Evolutionary conservation across 1,139 yeast genomes (phyloP).

Genomic region (Protomyces arabidopsidicola): DNA sequence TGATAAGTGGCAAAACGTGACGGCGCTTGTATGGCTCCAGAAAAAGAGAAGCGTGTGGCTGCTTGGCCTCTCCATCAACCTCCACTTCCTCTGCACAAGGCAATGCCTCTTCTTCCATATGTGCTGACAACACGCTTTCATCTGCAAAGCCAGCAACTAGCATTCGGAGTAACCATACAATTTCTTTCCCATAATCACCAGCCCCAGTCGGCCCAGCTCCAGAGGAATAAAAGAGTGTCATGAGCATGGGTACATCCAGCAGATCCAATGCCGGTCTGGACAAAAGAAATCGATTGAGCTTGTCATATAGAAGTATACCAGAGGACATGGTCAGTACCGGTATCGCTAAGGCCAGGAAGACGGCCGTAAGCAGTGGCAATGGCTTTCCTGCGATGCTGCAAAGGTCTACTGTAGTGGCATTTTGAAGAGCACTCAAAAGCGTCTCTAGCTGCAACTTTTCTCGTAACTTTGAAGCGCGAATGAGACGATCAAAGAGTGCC

Average conservation of each 20-base stretch:
- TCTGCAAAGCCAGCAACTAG: slow-evolving; percentile 24
- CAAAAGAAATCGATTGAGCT: slow-evolving; percentile 28
- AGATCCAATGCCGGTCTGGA: slow-evolving; percentile 29
- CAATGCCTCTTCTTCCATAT: neutral
- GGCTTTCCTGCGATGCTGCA: neutral
- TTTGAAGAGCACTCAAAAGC: slow-evolving; percentile 12
- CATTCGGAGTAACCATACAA: slow-evolving; percentile 27
- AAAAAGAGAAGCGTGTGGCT: neutral
- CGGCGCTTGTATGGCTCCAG: slow-evolving; percentile 11
- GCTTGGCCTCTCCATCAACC: neutral
- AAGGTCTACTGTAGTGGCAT: slow-evolving; percentile 1
- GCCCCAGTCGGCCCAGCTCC: neutral
- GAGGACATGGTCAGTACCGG: slow-evolving; percentile 25
- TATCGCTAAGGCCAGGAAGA: slow-evolving; percentile 26
- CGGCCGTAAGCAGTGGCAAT: slow-evolving; percentile 21
- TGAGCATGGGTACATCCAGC: slow-evolving; percentile 29
- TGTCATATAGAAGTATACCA: slow-evolving; percentile 27
- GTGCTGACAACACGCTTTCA: neutral
- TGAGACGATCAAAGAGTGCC: slow-evolving; percentile 4
- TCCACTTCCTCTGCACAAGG: neutral
- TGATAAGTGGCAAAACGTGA: slow-evolving; percentile 16
- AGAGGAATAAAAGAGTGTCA: slow-evolving; percentile 20
- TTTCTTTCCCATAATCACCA: slow-evolving; percentile 22
- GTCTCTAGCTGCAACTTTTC: slow-evolving; percentile 26
- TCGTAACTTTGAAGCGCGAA: slow-evolving; percentile 12